phyloP scores from a whole-genome alignment of 192 early-diverging fungal species.

The Pilobolus umbonatus region DNA sequence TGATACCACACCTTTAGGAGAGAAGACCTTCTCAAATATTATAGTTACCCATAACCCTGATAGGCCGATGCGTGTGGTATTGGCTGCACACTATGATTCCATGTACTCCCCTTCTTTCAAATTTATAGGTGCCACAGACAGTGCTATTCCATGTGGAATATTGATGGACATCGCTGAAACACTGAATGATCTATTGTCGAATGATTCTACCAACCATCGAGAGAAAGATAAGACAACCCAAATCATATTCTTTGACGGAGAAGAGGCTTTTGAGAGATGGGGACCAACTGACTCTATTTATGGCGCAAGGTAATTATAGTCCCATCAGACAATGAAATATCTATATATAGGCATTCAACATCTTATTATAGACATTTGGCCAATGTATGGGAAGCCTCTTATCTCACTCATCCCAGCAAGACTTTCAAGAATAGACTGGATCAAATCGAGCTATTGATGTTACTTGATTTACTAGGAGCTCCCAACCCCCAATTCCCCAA shows the following conservation, averaged over 20 bases:
- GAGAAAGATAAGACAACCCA: slow-evolving; percentile 57
- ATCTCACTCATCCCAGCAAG: slow-evolving; percentile 18
- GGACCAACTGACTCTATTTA: slow-evolving; percentile 79
- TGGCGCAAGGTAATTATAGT: slow-evolving; percentile 57
- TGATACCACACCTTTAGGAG: slow-evolving; percentile 72
- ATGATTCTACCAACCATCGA: slow-evolving; percentile 19
- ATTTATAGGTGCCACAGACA: slow-evolving; percentile 90
- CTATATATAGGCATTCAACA: too few relatives aligned
- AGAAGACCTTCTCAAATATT: slow-evolving; percentile 76
- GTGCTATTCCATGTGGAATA: slow-evolving; percentile 87
- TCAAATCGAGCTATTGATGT: slow-evolving; percentile 78
- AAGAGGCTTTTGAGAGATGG: slow-evolving; percentile 86
- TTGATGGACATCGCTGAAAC: slow-evolving; percentile 77
- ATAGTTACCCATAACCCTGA: slow-evolving; percentile 84
- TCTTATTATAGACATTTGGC: slow-evolving; percentile 69
- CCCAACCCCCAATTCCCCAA: slow-evolving; percentile 48
- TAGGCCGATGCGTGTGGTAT: slow-evolving; percentile 65
- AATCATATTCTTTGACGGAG: slow-evolving; percentile 96
- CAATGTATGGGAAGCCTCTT: slow-evolving; percentile 60
- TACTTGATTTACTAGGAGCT: slow-evolving; percentile 85
- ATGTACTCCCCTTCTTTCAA: slow-evolving; percentile 63
- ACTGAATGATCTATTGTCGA: slow-evolving; percentile 58
- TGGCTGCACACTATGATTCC: slow-evolving; percentile 93
- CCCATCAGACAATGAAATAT: too few relatives aligned
- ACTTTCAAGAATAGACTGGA: slow-evolving; percentile 40